Conservation (phyloP, 176 grass and related monocot genomes). For the Phoenix dactylifera region DNA sequence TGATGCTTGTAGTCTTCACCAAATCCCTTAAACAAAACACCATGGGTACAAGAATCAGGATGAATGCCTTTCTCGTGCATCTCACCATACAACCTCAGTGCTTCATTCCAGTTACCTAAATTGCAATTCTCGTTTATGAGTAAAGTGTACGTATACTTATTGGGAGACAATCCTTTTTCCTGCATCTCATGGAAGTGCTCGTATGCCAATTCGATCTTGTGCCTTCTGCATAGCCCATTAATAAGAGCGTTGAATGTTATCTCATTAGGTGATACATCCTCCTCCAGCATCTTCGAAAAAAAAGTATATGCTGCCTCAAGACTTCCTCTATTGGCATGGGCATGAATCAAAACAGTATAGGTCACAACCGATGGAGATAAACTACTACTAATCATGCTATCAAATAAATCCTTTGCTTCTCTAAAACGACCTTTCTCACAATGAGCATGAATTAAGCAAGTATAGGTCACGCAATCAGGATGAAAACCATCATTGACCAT, state of each 20-base stretch:
- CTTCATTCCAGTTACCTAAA: slow-evolving; percentile 48
- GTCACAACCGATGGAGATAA: slow-evolving; percentile 49
- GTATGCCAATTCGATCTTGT: slow-evolving; percentile 47
- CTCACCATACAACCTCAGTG: slow-evolving; percentile 51
- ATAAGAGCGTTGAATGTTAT: slow-evolving; percentile 75
- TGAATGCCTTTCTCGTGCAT: slow-evolving; percentile 52
- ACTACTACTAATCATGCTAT: slow-evolving; percentile 34
- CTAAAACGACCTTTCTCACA: slow-evolving; percentile 42
- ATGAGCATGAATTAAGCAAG: slow-evolving; percentile 72
- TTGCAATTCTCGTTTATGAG: slow-evolving; percentile 50
- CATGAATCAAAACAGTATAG: slow-evolving; percentile 63
- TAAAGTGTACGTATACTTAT: slow-evolving; percentile 64
- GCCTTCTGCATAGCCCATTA: slow-evolving; percentile 47
- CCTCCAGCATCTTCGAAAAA: slow-evolving; percentile 41
- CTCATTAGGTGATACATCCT: slow-evolving; percentile 44
- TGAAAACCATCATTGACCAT: slow-evolving; percentile 57
- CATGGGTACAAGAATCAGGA: slow-evolving; percentile 44
- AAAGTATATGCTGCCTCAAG: slow-evolving; percentile 45
- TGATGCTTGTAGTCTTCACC: slow-evolving; percentile 34
- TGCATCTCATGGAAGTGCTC: slow-evolving; percentile 48
- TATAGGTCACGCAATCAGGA: slow-evolving; percentile 66
- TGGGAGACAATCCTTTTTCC: slow-evolving; percentile 49
- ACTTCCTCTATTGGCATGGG: slow-evolving; percentile 42
- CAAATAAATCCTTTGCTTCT: slow-evolving; percentile 45
- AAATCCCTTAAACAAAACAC: slow-evolving; percentile 57